These are phyloP conservation scores for Debaryomycetaceae sp. DNA, from an alignment of 1,139 yeast species.

Conservation along the genomic window DNA sequence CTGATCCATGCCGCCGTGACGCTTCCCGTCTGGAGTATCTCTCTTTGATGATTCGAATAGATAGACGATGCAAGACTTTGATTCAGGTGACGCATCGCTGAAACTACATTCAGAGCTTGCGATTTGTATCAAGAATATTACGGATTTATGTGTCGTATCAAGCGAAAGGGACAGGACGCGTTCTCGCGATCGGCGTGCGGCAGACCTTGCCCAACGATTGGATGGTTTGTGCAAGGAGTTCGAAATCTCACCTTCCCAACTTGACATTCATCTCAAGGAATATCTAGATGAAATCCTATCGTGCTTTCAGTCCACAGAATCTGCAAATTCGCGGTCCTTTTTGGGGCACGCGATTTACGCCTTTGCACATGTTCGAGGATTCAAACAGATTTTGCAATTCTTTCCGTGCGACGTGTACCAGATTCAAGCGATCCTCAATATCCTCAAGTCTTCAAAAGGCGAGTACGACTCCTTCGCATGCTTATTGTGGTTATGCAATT, in stretches of 20 bases:
- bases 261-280: constrained; percentile 29
- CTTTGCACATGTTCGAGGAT: constrained; percentile 55
- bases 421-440: constrained; percentile 24
- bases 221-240: constrained; percentile 25
- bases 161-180: no score
- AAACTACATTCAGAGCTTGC: no score
- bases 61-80: no score
- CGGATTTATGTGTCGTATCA: no score
- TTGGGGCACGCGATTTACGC: constrained; percentile 35
- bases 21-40: no score
- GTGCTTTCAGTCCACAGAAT: not conserved
- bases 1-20: no score
- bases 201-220: no score
- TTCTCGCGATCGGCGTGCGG: no score
- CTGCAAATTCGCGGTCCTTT: no score
- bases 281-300: constrained; percentile 17
- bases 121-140: no score
- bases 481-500: constrained; percentile 64
- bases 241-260: constrained; percentile 44
- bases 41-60: no score
- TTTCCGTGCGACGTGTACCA: constrained; percentile 50
- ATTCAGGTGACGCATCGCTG: no score
- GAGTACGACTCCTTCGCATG: constrained; percentile 52
- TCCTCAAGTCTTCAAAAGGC: constrained; percentile 10
- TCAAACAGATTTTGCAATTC: constrained; percentile 46